These are phyloP conservation scores for Arctium minus DNA, from an alignment of 129 eudicot species.

Conservation along the genomic window DNA sequence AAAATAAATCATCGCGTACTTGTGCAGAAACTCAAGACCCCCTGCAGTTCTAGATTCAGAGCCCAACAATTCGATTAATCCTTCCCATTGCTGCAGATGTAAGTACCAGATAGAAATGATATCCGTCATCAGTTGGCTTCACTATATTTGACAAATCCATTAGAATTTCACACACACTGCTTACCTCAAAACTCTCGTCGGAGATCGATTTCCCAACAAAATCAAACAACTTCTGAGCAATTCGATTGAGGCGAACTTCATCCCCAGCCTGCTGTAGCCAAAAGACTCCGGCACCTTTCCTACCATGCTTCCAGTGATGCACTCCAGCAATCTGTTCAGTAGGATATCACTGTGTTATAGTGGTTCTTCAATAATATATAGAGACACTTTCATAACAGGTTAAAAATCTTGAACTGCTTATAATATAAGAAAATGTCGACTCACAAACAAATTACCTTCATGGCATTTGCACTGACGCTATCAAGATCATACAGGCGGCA, in stretches of 20 bases:
- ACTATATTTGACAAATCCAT: background rate
- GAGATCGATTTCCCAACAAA: conserved; percentile 94
- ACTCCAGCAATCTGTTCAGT: conserved; percentile 80
- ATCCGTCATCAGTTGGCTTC: background rate
- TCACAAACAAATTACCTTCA: conserved; percentile 67
- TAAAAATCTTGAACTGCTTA: background rate
- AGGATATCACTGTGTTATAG: background rate
- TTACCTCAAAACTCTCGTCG: conserved; percentile 88
- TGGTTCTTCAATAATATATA: background rate
- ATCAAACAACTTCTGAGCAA: conserved; percentile 82
- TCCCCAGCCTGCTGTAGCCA: conserved; percentile 98
- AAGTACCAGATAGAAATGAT: background rate
- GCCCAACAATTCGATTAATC: conserved; percentile 84
- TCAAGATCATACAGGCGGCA: conserved; percentile 94
- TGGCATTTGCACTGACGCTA: conserved; percentile 54
- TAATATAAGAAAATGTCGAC: background rate
- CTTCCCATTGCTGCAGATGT: conserved; percentile 92
- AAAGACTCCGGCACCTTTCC: conserved; percentile 85
- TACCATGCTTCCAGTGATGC: conserved; percentile 97
- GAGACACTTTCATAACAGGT: background rate
- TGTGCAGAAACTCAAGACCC: conserved; percentile 87
- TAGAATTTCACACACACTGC: background rate
- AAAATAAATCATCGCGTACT: conserved; percentile 40
- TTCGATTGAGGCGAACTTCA: conserved; percentile 72
- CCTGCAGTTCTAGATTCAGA: conserved; percentile 78